Evolutionary conservation across 75 land plant genomes (phyloP).

Genomic region (Adiantum capillusveneris): DNA sequence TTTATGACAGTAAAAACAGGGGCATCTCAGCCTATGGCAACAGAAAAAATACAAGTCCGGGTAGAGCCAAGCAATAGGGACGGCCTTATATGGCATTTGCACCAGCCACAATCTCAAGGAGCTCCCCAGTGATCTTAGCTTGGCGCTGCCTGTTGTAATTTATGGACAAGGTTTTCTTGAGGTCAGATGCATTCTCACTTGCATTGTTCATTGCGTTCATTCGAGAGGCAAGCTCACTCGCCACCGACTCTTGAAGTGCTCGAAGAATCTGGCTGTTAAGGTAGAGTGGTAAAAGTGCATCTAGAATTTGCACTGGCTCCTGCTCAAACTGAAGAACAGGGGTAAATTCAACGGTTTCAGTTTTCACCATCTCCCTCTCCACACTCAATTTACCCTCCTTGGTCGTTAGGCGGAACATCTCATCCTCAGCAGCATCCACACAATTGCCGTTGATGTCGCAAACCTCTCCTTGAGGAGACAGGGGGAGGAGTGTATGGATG

Average conservation of each 20-base stretch:
- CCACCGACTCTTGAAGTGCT: constrained; percentile 59
- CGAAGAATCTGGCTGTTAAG: constrained; percentile 56
- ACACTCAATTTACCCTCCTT: constrained; percentile 48
- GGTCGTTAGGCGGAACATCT: constrained; percentile 58
- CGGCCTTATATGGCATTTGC: too few species aligned
- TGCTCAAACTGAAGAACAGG: constrained; percentile 52
- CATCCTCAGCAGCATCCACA: constrained; percentile 65
- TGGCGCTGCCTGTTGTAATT: constrained; percentile 50
- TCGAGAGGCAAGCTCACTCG: constrained; percentile 54
- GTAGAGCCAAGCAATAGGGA: too few species aligned
- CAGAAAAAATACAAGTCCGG: too few species aligned
- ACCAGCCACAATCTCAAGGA: constrained; percentile 59
- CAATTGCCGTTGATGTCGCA: constrained; percentile 56
- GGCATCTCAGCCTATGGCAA: too few species aligned
- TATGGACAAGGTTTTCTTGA: constrained; percentile 38
- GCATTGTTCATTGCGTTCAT: constrained; percentile 69
- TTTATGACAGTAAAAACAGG: too few species aligned
- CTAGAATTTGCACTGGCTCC: constrained; percentile 63
- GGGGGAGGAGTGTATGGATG: constrained; percentile 55
- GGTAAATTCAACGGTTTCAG: constrained; percentile 26
- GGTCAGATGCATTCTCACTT: constrained; percentile 48
- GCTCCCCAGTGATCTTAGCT: constrained; percentile 66
- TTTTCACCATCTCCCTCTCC: constrained; percentile 39
- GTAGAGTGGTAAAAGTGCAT: constrained; percentile 59
- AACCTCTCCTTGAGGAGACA: constrained; percentile 58